Evolutionary conservation across 2,329 filamentous ascomycete genomes (phyloP), one percentile per base, ranked within the genome.

Genomic region (Ceratocystis cubensis): DNA sequence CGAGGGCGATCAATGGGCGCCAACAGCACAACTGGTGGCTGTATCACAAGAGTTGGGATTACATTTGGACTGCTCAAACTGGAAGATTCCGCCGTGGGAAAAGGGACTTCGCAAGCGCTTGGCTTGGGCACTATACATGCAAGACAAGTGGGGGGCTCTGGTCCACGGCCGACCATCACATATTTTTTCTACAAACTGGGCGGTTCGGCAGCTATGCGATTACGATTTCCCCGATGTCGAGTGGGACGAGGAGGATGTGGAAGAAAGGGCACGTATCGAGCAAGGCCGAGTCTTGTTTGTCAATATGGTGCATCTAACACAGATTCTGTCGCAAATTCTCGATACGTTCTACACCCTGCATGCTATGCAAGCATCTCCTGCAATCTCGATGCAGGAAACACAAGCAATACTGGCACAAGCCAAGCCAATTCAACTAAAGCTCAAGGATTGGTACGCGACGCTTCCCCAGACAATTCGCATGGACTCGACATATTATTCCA

Each of bases 81-180:
- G 92, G 92, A 89, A 89, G 69, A 93, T 96, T 65, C 89, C 91
- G 33, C 81, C 82, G 0, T 96, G 91, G 91, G 91, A 96, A 75
- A 88, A 88, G 71, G 88, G 90, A 0, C 75, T 96, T 67, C 82
- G 92, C 69, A 94, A 93, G 74, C 84, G 92, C 62, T 82, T 96
- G 53, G 91, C 90, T 0, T 96, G 92, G 91, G 91, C 89, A 1
- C 76, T 96, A 63, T 96, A 94, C 74, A 93, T 95, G 87, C 91
- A 96, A 76, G 92, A 96, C 75, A 95, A 82, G 75, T 96, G 91
- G 91, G 89, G 88, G 17, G 87, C 91, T 1, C 79, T 96, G 22
- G 86, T 94, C 28, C 89, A 95, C 72, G 91, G 91, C 61, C 86
- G 91, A 10, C 91, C 91, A 0, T 94, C 90, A 3, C 91, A 95